Conservation (phyloP, 495 filamentous ascomycete species). For the Astrothelium subdiscretum region DNA sequence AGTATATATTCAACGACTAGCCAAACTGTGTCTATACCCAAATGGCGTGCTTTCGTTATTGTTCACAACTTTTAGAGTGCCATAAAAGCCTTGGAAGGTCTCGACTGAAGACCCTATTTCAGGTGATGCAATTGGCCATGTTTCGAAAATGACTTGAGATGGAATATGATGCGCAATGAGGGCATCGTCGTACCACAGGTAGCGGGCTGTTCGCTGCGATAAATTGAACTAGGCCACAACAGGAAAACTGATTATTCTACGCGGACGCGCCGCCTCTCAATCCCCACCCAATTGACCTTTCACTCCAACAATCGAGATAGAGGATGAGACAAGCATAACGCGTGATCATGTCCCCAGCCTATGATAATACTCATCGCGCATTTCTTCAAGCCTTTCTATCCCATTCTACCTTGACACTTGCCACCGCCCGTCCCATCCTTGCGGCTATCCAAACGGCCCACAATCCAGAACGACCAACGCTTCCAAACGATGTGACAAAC, state of each 20-base stretch:
- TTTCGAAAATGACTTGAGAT: neutral
- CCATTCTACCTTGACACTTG: conserved; percentile 60
- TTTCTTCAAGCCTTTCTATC: conserved; percentile 87
- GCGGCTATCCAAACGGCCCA: conserved; percentile 59
- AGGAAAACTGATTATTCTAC: neutral
- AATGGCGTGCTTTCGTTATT: neutral
- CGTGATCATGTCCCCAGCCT: conserved; percentile 3
- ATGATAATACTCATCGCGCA: conserved; percentile 68
- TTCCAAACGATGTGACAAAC: conserved; percentile 49
- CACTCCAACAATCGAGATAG: neutral
- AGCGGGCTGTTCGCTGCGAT: too few relatives aligned
- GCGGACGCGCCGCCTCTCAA: neutral
- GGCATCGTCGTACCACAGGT: too few relatives aligned
- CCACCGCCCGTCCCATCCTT: conserved; percentile 59
- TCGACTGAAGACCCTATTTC: too few relatives aligned
- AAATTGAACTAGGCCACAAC: neutral
- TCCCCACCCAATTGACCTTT: neutral
- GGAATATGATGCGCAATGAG: too few relatives aligned
- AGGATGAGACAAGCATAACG: neutral
- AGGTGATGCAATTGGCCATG: too few relatives aligned
- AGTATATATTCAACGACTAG: neutral
- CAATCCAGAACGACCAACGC: conserved; percentile 33
- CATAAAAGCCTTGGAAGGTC: too few relatives aligned
- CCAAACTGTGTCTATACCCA: neutral
- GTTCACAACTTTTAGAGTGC: too few relatives aligned